Evolutionary conservation across 805 yeast genomes (phyloP), one percentile per base, ranked within the genome.

Genomic region (Cyberlindnera euphorbiiphila): DNA sequence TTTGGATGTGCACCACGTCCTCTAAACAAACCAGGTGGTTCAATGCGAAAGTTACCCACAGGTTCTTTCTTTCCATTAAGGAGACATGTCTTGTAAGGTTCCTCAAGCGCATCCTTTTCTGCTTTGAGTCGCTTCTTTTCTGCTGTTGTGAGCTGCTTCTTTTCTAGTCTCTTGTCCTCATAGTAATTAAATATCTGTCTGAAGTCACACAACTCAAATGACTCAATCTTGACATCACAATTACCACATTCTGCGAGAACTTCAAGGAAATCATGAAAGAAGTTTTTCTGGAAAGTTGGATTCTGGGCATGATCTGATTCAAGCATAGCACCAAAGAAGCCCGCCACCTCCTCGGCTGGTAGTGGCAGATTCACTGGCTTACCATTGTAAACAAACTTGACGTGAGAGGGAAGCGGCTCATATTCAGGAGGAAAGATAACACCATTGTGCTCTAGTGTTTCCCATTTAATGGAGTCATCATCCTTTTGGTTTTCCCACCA

Each of bases 1-100:
- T 85, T 87, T 13, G 98, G 98, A 60, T 89, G 98, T 0, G 91
- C 88, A 54, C 97, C 98, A 61, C 98, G 84, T 29, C 98, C 98
- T 61, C 97, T 72, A 58, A 89, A 91, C 38, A 91, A 66, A 2
- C 95, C 97, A 0, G 98, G 98, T 22, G 98, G 98, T 68, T 91
- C 98, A 33, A 91, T 81, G 55, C 91, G 71, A 60, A 91, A 91
- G 58, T 91, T 91, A 17, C 97, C 97, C 21, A 91, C 94, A 51
- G 81, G 89, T 55, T 91, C 96, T 53, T 75, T 82, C 49, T 95
- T 74, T 13, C 96, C 97, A 57, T 91, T 86, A 32, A 91, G 65
- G 23, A 73, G 57, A 65, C 98, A 91, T 18, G 73, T 78, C 54
- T 85, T 85, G 64, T 68, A 91, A 21, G 82, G 81, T 56, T 84